Evolutionary conservation across 345 rosid genomes (phyloP), one percentile per base, ranked within the genome.

Genomic region (Populus euphratica): DNA sequence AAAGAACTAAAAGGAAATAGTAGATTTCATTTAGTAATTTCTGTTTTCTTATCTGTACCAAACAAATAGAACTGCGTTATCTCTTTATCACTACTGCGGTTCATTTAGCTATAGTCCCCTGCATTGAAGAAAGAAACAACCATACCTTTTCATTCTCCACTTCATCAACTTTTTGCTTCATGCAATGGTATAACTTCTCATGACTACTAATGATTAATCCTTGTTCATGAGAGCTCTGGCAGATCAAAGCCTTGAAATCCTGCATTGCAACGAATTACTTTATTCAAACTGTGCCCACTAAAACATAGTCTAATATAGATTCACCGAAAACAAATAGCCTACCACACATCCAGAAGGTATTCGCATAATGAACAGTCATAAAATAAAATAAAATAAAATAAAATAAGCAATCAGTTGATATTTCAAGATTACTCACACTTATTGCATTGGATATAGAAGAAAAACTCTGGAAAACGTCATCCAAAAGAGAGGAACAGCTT

Each of bases 111-210:
- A 41, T 9, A 41, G 14, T 41, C 27, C 52, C 27, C 44, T 43
- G 38, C 47, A 31, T 38, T 18, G 50, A 16, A 8, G 7, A 81
- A 6, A 25, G 38, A 75, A 69, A 67, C 44, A 18, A 27, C 17
- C 65, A 41, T 52, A 93, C 98, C 97, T 93, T 91, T 83, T 90
- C 93, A 72, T 77, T 85, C 81, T 91, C 97, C 61, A 83, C 70
- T 70, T 83, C 86, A 77, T 80, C 75, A 79, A 84, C 73, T 82
- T 84, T 93, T 78, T 90, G 88, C 52, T 76, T 79, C 81, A 85
- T 79, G 80, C 62, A 70, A 73, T 63, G 73, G 66, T 82, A 77
- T 44, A 88, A 67, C 68, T 82, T 86, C 73, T 87, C 86, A 76
- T 80, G 85, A 82, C 83, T 79, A 81, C 75, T 66, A 64, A 81